phyloP scores from a whole-genome alignment of 192 early-diverging fungal species.

The Podila horticola region DNA sequence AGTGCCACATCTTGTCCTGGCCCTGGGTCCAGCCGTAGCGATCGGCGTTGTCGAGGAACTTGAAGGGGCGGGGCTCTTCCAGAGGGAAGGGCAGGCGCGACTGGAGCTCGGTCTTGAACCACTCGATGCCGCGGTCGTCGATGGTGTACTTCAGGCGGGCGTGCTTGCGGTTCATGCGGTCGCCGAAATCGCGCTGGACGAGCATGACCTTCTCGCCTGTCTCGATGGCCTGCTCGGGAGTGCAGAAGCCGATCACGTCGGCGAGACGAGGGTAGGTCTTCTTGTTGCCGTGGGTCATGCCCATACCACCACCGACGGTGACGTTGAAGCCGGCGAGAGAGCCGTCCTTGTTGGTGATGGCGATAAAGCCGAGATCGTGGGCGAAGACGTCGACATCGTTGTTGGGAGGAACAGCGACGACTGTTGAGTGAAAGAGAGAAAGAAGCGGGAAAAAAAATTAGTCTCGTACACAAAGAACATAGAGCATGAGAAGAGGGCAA shows the following conservation, averaged over 20 bases:
- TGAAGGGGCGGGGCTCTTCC: constrained; percentile 73
- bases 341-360: constrained; percentile 82
- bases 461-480: background rate
- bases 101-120: constrained; percentile 91
- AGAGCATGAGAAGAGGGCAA: background rate
- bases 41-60: constrained; percentile 91
- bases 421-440: constrained; percentile 14
- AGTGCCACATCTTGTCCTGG: constrained; percentile 75
- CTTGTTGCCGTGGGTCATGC: constrained; percentile 98
- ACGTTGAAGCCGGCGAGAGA: constrained; percentile 92
- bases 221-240: constrained; percentile 78
- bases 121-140: constrained; percentile 92
- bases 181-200: constrained; percentile 94
- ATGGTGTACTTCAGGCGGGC: constrained; percentile 99
- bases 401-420: constrained; percentile 92
- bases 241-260: constrained; percentile 81
- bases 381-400: constrained; percentile 98
- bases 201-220: constrained; percentile 93
- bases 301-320: constrained; percentile 97
- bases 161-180: constrained; percentile 98
- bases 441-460: background rate
- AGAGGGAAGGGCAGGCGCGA: constrained; percentile 80
- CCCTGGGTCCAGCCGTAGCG: constrained; percentile 93
- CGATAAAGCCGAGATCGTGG: constrained; percentile 94
- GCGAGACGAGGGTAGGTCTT: constrained; percentile 95